Evolutionary conservation across 768 basidiomycete genomes (phyloP), one percentile per base, ranked within the genome.

Genomic region (Candolleomyces efflorescens): DNA sequence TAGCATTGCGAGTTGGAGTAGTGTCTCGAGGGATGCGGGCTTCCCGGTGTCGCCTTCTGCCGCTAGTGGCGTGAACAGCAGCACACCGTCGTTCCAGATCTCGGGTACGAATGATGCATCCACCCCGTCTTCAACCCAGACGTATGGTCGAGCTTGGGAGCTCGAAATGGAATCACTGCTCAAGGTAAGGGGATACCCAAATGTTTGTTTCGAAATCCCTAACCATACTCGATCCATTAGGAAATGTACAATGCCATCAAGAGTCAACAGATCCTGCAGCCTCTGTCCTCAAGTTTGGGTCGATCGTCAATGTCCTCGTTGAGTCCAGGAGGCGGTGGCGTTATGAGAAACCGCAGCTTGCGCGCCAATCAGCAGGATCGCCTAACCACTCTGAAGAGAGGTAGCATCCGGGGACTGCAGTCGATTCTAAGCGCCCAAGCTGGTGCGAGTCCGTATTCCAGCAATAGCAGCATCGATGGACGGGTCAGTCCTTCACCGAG

Each of bases 211-310:
- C n/a, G n/a, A n/a, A n/a, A 53, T 43, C 37, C 24, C 43, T 51
- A 38, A 45, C 32, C 24, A 27, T 62, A 49, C 53, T 5, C 53
- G 9, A 50, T 22, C 5, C 15, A 36, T 1, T 62, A 95, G 92
- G 97, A 99, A 67, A 96, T 99, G 82, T 99, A 94, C 76, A 83
- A 79, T 63, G 87, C 94, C 7, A 86, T 98, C 73, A 94, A 95
- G 75, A 83, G 79, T 41, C 90, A 94, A 64, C 91, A 94, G 69
- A 95, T 98, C 62, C 71, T 95, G 39, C 90, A 95, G 61, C 94
- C 94, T 1, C 71, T 87, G 24, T 80, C 77, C 59, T 79, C 75
- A 58, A 75, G 74, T 61, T 50, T 69, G 18, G 67, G 69, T 18
- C 78, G 84, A 45, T 65, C 79, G 9, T 85, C 84, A 13, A 77